phyloP scores from a whole-genome alignment of 371 early-diverging fungal species.

The Mortierella sp. region DNA sequence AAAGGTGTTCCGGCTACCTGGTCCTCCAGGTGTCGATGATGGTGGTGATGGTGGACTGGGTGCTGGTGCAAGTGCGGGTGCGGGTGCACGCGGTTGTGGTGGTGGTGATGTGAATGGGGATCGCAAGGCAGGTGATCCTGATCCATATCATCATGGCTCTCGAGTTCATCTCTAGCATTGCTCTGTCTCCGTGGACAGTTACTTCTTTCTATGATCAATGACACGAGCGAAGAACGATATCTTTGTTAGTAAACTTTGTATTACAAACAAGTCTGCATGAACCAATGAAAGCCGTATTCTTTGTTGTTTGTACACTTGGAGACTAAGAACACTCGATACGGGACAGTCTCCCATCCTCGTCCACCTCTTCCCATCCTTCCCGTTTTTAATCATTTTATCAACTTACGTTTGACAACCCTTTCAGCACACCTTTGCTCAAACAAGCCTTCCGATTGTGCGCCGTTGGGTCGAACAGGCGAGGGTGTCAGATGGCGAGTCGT shows the following conservation, averaged over 20 bases:
- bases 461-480: slow-evolving; percentile 10
- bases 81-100: slow-evolving; percentile 1
- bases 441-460: slow-evolving; percentile 20
- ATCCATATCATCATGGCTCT: slow-evolving; percentile 1
- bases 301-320: slow-evolving; percentile 3
- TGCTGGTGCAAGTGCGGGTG: not conserved
- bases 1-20: not conserved
- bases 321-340: slow-evolving; percentile 1
- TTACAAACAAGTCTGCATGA: not conserved
- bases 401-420: slow-evolving; percentile 13
- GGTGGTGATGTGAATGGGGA: slow-evolving; percentile 13
- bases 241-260: slow-evolving; percentile 1
- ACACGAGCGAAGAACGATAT: not conserved
- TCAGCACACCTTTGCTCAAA: slow-evolving; percentile 14
- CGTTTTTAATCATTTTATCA: slow-evolving; percentile 12
- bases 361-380: not conserved
- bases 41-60: slow-evolving; percentile 8
- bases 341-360: not conserved
- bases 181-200: not conserved
- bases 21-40: slow-evolving; percentile 15
- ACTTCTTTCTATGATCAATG: not conserved
- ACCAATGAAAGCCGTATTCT: not conserved
- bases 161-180: not conserved
- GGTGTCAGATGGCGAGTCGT: slow-evolving; percentile 13
- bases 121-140: slow-evolving; percentile 11